Base-by-base conservation (phyloP, 139 green algal species). In the Ettlia oleoabundans region DNA sequence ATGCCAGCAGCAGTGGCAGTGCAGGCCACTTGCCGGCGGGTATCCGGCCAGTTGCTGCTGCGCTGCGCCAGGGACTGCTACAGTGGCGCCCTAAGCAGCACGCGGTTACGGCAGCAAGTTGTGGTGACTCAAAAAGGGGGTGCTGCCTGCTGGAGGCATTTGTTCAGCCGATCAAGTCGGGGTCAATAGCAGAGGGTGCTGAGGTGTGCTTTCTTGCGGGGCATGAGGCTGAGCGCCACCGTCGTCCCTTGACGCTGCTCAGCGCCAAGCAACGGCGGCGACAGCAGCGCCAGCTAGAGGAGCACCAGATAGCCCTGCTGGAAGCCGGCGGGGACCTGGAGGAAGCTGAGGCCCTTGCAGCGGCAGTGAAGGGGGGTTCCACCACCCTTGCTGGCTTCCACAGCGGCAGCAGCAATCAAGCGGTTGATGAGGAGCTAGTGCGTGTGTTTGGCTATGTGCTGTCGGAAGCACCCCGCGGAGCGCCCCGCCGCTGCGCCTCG, bases 371-470 rank as follows among this genome's bases (percentile, higher is more conserved):
- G n/a, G n/a, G n/a, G n/a, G n/a, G n/a, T n/a, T n/a, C n/a, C n/a
- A n/a, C n/a, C n/a, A n/a, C n/a, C n/a, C n/a, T n/a, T n/a, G n/a
- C n/a, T n/a, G n/a, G n/a, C n/a, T n/a, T n/a, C n/a, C n/a, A n/a
- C n/a, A n/a, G n/a, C n/a, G n/a, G n/a, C n/a, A n/a, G n/a, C n/a
- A n/a, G n/a, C n/a, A n/a, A n/a, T n/a, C n/a, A n/a, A n/a, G n/a
- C n/a, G n/a, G n/a, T n/a, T n/a, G 42, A 65, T 22, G 76, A 82
- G 33, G 30, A 74, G 8, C 2, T 75, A 30, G 58, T 87, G n/a
- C 43, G 30, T 4, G 38, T 64, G 21, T 55, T 88, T n/a, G 84
- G 84, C 33, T 76, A 41, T 76, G 82, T 88, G 35, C 65, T 67
- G 9, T 80, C 80, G 28, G 55, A 81, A n/a, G 81, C 61, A 35